Evolutionary conservation across 2,329 filamentous ascomycete species (phyloP), one percentile per base, ranked within the genome.

Genomic region (Diaporthe eres): DNA sequence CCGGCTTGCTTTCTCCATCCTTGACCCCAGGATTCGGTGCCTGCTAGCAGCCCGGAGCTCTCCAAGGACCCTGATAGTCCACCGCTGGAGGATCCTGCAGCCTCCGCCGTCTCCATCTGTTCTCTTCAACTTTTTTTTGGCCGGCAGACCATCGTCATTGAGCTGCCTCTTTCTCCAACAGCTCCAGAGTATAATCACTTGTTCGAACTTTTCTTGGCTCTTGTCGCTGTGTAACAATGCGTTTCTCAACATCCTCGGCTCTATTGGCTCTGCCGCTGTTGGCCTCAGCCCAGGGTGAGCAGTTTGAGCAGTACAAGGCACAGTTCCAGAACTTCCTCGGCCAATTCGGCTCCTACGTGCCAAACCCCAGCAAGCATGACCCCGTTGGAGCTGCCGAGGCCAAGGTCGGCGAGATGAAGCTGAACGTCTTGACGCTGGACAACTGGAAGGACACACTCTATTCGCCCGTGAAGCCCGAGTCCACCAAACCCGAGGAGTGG

Each of bases 361-460:
- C 90, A 65, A 86, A 74, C 17, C 76, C 76, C 72, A 77, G 57
- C 61, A 77, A 63, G 39, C 75, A 81, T 76, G 83, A 84, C 70
- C 82, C 85, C 71, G 81, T 85, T 19, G 85, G 86, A 77, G 87
- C 87, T 44, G 86, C 86, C 60, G 86, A 86, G 68, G 86, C 88
- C 47, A 89, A 88, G 81, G 85, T 87, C n/a, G 89, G 88, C 2
- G 82, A 84, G 61, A 84, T 85, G 78, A 87, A 88, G 65, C 85
- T 93, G 77, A 85, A 90, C 82, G 82, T 89, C 68, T 83, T 96
- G 79, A 92, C 91, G 7, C 86, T 95, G 75, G 86, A 92, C 78
- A 93, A 93, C 88, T 95, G 94, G 93, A 90, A 92, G 83, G 85
- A 92, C 37, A 90, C 92, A 3, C 86, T 96, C 76, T 92, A 90